Evolutionary conservation across 1,284 basidiomycete species (phyloP), one percentile per base, ranked within the genome.

Genomic region (Fistulinella cinereoalba): DNA sequence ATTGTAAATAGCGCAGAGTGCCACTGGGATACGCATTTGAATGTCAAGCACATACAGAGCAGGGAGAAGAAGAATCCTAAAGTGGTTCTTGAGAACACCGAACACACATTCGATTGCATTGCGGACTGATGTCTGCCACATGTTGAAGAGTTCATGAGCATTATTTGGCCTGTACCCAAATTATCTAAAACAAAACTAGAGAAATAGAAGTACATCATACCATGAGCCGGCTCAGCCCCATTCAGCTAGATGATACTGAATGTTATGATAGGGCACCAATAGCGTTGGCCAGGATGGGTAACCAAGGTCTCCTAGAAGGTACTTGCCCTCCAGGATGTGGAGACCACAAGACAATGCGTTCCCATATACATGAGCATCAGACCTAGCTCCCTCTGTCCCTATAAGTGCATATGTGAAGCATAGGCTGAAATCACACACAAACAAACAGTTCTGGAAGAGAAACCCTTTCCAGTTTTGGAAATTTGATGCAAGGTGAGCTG

Each of bases 391-490:
- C 16, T 54, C 43, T 43, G 43, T 50, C 1, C 47, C 37, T 4
- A 25, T 48, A 1, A 55, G 46, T 0, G 5, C 2, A 15, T 49
- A 55, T 0, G 15, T 54, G 16, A 54, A 55, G 3, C 18, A 1
- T 1, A 55, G 33, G n/a, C 43, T 3, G 11, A 55, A 55, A 7
- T 43, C 3, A 2, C 37, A 46, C 0, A 27, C 11, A 12, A 53
- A 53, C 0, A 52, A 16, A 0, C 3, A 2, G 24, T 64, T 64
- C 8, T 57, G 49, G 0, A 36, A 52, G 0, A 52, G 8, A 6
- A 43, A 46, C 0, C 54, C 60, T 28, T 64, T 64, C 1, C 33
- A 8, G 22, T 61, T 61, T 0, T 33, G n/a, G 25, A 23, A 52
- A 6, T n/a, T 24, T 3, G 3, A 5, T 6, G 1, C 6, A 5